These are phyloP conservation scores for Arxiozyma slooffiae DNA, from an alignment of 1,139 yeast genomes.

Conservation along the genomic window DNA sequence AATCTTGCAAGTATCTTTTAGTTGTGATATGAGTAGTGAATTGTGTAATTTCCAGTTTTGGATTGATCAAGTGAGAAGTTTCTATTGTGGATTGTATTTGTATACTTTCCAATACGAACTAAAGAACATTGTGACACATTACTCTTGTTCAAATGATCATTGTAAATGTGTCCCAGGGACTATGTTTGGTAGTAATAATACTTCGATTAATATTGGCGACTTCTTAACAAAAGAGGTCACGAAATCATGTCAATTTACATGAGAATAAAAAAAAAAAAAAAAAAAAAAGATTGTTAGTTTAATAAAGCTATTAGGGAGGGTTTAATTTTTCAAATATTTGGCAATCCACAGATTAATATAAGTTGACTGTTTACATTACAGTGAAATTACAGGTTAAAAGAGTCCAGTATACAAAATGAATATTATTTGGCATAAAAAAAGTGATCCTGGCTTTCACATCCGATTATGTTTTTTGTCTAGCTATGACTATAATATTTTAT, in stretches of 20 bases:
- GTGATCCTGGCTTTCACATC: slow-evolving; percentile 34
- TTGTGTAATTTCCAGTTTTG: slow-evolving; percentile 88
- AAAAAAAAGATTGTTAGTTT: slow-evolving; percentile 71
- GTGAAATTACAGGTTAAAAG: slow-evolving; percentile 85
- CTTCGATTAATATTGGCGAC: slow-evolving; percentile 90
- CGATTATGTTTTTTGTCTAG: slow-evolving; percentile 28
- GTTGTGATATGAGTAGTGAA: slow-evolving; percentile 61
- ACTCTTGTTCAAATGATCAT: slow-evolving; percentile 62
- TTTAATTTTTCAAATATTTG: slow-evolving; percentile 78
- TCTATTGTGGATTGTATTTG: slow-evolving; percentile 68
- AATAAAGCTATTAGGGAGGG: slow-evolving; percentile 96
- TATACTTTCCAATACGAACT: slow-evolving; percentile 66
- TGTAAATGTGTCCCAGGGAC: slow-evolving; percentile 87
- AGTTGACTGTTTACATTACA: slow-evolving; percentile 83
- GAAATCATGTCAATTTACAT: slow-evolving; percentile 89
- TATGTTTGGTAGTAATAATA: slow-evolving; percentile 88
- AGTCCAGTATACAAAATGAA: slow-evolving; percentile 48
- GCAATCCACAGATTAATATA: slow-evolving; percentile 79
- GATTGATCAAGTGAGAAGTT: slow-evolving; percentile 84
- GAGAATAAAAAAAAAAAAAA: too few relatives aligned
- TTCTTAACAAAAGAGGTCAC: slow-evolving; percentile 78
- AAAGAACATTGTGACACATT: slow-evolving; percentile 57
- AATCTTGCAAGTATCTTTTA: slow-evolving; percentile 84
- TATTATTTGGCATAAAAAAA: slow-evolving; percentile 42
- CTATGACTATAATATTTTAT: slow-evolving; percentile 38